These are phyloP conservation scores for Populus simonii DNA, from an alignment of 345 rosid species.

Conservation along the genomic window DNA sequence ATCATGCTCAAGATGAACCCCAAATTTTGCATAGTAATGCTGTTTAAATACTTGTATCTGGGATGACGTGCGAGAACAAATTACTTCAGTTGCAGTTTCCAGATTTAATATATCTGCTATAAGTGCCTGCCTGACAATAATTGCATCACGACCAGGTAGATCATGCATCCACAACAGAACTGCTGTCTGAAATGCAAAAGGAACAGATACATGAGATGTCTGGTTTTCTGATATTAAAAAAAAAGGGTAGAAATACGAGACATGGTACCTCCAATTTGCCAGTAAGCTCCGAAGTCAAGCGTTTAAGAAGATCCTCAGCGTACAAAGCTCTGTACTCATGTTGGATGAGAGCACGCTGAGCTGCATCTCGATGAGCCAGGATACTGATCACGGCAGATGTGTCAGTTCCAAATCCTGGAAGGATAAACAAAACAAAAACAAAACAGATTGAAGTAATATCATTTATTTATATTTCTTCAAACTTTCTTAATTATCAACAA, in stretches of 20 bases:
- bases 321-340: constrained; percentile 50
- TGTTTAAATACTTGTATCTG: constrained; percentile 64
- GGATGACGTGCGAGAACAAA: constrained; percentile 62
- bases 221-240: neutral
- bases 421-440: neutral
- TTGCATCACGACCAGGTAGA: constrained; percentile 66
- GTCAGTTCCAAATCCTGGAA: constrained; percentile 60
- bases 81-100: constrained; percentile 53
- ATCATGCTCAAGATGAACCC: constrained; percentile 48
- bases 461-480: too few species aligned
- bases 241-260: too few species aligned
- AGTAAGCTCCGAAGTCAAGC: constrained; percentile 53
- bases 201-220: neutral
- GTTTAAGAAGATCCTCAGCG: constrained; percentile 42
- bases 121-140: constrained; percentile 38
- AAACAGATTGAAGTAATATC: neutral
- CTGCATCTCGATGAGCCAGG: constrained; percentile 64
- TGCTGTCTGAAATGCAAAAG: constrained; percentile 40
- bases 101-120: neutral
- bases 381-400: constrained; percentile 46
- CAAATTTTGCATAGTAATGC: constrained; percentile 44
- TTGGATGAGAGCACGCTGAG: constrained; percentile 53
- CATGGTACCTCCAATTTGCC: constrained; percentile 57
- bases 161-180: constrained; percentile 67
- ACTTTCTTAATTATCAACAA: too few species aligned